These are phyloP conservation scores for Cystofilobasidium bisporidii DNA, from an alignment of 768 basidiomycete species.

Conservation along the genomic window DNA sequence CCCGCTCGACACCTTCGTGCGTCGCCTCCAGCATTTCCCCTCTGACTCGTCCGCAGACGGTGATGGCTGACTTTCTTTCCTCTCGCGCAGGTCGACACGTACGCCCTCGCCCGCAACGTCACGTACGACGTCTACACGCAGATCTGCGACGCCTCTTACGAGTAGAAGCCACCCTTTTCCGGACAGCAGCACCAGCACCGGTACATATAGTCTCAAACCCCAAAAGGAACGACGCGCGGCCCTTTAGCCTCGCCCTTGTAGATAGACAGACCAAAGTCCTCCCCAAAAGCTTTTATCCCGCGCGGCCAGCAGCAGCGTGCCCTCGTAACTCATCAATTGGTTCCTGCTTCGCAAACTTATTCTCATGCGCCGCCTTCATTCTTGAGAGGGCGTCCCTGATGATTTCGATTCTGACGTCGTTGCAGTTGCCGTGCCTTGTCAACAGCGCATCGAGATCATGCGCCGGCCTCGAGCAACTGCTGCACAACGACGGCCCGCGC, in stretches of 20 bases:
- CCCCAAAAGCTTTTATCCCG: no score
- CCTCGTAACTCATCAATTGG: no score
- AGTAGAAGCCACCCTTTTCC: neutral
- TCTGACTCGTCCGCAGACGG: constrained; percentile 10
- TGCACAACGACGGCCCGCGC: neutral
- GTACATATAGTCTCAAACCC: neutral
- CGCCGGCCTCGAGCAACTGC: neutral
- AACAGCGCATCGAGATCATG: no score
- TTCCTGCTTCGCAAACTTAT: no score
- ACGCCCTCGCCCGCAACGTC: constrained; percentile 4
- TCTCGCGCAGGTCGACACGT: constrained; percentile 2
- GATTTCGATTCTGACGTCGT: no score
- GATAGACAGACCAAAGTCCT: no score
- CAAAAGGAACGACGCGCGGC: no score
- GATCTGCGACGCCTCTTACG: constrained; percentile 13
- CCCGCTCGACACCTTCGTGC: constrained; percentile 40
- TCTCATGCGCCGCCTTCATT: no score
- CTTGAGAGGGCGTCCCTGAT: no score
- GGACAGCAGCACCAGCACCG: no score
- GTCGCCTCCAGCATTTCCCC: constrained; percentile 34
- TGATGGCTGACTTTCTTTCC: neutral
- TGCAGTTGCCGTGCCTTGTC: no score
- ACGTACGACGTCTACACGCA: constrained; percentile 14
- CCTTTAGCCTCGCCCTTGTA: neutral
- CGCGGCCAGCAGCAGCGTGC: no score